A percentile compares a stretch with the other conserved stretches of the same genome.
phyloP scores from a whole-genome alignment of 768 basidiomycete species.

The Amyloporia xantha region DNA sequence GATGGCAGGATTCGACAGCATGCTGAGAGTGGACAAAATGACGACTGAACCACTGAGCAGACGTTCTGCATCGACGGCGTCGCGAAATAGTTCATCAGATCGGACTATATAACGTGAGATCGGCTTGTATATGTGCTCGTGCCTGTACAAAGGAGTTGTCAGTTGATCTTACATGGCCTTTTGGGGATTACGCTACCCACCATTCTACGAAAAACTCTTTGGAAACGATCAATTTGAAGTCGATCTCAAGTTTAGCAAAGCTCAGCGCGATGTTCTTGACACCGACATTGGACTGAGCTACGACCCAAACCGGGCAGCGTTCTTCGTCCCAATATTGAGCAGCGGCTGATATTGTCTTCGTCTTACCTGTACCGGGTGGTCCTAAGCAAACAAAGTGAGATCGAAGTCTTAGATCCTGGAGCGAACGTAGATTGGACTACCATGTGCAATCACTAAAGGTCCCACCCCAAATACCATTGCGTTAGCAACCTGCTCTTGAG shows the following conservation, averaged over 20 bases:
- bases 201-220: constrained; percentile 24
- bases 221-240: constrained; percentile 47
- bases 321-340: constrained; percentile 29
- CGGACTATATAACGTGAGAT: constrained; percentile 28
- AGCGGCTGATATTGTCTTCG: constrained; percentile 41
- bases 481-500: constrained; percentile 30
- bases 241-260: constrained; percentile 43
- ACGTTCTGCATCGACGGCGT: constrained; percentile 17
- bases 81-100: constrained; percentile 33
- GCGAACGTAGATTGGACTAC: constrained; percentile 16
- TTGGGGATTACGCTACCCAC: too few species aligned
- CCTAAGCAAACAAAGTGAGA: constrained; percentile 21
- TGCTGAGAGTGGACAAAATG: constrained; percentile 43
- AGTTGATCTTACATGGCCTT: too few species aligned
- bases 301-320: constrained; percentile 48
- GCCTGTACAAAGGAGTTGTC: too few species aligned
- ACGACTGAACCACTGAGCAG: constrained; percentile 28
- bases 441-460: constrained; percentile 34
- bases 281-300: constrained; percentile 78
- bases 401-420: background rate
- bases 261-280: constrained; percentile 84
- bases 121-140: constrained; percentile 40
- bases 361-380: constrained; percentile 50
- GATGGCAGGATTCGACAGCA: constrained; percentile 42
- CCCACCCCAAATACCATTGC: constrained; percentile 27